Conservation (phyloP, 495 filamentous ascomycete species). For the Daldinia grandis region DNA sequence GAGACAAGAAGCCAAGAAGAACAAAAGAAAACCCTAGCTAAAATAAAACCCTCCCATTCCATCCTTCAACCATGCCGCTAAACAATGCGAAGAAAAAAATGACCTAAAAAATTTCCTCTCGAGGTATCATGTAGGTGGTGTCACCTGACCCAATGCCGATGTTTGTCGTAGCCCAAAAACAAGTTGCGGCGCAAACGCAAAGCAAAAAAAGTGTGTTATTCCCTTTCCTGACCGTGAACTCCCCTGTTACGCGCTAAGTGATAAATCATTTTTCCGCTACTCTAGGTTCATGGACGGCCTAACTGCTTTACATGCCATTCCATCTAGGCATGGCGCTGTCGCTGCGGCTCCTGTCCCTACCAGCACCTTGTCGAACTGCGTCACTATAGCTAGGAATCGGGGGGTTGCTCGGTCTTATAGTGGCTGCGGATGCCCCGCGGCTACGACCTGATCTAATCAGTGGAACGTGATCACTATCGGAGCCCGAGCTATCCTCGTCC, state of each 20-base stretch:
- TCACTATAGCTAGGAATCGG: slow-evolving; percentile 75
- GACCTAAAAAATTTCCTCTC: slow-evolving; percentile 22
- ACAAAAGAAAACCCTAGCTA: slow-evolving; percentile 11
- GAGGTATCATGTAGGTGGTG: slow-evolving; percentile 39
- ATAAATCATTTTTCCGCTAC: slow-evolving; percentile 27
- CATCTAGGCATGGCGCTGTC: slow-evolving; percentile 47
- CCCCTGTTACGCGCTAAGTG: slow-evolving; percentile 36
- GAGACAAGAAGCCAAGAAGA: background rate
- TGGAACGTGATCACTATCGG: slow-evolving; percentile 52
- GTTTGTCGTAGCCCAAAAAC: slow-evolving; percentile 35
- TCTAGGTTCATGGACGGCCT: slow-evolving; percentile 2
- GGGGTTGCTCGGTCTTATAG: slow-evolving; percentile 55
- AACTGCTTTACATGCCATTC: slow-evolving; percentile 19
- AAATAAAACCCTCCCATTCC: slow-evolving; percentile 5
- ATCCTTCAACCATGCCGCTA: slow-evolving; percentile 14
- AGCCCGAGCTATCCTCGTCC: slow-evolving; percentile 58
- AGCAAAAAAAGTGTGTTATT: slow-evolving; percentile 5
- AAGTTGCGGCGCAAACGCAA: slow-evolving; percentile 5
- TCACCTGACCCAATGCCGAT: slow-evolving; percentile 41
- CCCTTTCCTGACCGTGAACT: slow-evolving; percentile 37
- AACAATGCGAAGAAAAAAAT: slow-evolving; percentile 26
- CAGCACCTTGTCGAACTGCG: slow-evolving; percentile 62
- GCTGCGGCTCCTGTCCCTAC: slow-evolving; percentile 55
- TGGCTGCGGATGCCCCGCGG: slow-evolving; percentile 54
- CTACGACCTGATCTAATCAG: slow-evolving; percentile 50